Evolutionary conservation across 2,329 filamentous ascomycete species (phyloP).

Genomic region (Diaporthe humulicola): DNA sequence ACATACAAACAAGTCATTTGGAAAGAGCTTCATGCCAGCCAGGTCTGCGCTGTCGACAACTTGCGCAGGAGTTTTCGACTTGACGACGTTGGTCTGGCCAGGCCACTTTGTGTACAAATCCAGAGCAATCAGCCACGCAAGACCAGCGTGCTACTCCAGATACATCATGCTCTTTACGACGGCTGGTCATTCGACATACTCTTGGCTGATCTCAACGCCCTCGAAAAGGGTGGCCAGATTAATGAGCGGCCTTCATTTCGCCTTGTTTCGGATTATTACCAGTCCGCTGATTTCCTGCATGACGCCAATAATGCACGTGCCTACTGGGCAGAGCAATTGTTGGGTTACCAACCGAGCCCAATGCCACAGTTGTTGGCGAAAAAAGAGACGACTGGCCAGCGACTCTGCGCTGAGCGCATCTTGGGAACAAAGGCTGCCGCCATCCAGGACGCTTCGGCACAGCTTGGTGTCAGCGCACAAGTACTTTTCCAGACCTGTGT

Average conservation of each 20-base stretch:
- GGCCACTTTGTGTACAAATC: conserved; percentile 75
- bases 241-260: conserved; percentile 69
- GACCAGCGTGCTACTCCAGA: conserved; percentile 59
- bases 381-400: conserved; percentile 41
- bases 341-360: conserved; percentile 64
- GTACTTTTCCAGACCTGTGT: conserved; percentile 82
- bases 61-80: conserved; percentile 56
- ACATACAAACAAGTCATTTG: conserved; percentile 76
- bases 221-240: conserved; percentile 55
- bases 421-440: conserved; percentile 52
- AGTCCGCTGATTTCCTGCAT: conserved; percentile 43
- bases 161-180: conserved; percentile 91
- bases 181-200: conserved; percentile 92
- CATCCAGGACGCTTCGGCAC: conserved; percentile 53
- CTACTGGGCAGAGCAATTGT: conserved; percentile 80
- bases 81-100: conserved; percentile 58
- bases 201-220: conserved; percentile 71
- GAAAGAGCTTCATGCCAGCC: conserved; percentile 58
- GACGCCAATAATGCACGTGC: conserved; percentile 59
- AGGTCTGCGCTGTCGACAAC: conserved; percentile 57
- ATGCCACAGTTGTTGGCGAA: conserved; percentile 60
- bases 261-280: conserved; percentile 66
- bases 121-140: not conserved
- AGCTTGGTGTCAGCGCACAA: conserved; percentile 71
- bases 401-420: conserved; percentile 45